Conservation (phyloP, 2,329 filamentous ascomycete species). For the Ophiostoma ulmi region DNA sequence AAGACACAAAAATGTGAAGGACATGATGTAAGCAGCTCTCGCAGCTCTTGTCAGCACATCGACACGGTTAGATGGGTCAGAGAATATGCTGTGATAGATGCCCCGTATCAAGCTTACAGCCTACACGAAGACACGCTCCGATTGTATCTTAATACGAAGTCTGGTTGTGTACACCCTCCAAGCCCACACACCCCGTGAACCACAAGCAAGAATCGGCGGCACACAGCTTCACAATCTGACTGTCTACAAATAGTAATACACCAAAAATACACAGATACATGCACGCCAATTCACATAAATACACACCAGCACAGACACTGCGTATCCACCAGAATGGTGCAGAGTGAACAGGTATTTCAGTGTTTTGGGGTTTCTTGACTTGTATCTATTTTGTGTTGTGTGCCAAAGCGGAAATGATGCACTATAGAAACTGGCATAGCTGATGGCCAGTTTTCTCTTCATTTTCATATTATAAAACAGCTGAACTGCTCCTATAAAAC, state of each 20-base stretch:
- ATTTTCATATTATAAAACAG: too few species aligned
- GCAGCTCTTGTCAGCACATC: not conserved
- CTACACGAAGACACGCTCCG: too few species aligned
- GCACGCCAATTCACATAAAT: not conserved
- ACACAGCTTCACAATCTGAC: too few species aligned
- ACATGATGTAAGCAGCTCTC: not conserved
- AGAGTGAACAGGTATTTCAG: constrained; percentile 1
- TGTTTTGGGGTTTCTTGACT: not conserved
- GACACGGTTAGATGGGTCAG: not conserved
- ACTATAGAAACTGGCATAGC: too few species aligned
- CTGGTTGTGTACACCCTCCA: too few species aligned
- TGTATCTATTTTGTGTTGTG: not conserved
- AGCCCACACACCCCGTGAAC: too few species aligned
- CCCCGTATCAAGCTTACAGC: too few species aligned
- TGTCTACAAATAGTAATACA: not conserved
- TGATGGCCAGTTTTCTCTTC: too few species aligned
- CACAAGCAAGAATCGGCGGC: too few species aligned
- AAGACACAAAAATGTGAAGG: not conserved
- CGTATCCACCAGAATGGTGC: constrained; percentile 11
- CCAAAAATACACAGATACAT: not conserved
- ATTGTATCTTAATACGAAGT: too few species aligned
- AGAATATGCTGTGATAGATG: not conserved
- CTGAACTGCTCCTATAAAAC: too few species aligned
- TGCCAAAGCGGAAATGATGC: too few species aligned
- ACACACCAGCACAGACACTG: constrained; percentile 3